phyloP scores from a whole-genome alignment of 2,329 filamentous ascomycete species.

The Xylariomycetidae sp. region DNA sequence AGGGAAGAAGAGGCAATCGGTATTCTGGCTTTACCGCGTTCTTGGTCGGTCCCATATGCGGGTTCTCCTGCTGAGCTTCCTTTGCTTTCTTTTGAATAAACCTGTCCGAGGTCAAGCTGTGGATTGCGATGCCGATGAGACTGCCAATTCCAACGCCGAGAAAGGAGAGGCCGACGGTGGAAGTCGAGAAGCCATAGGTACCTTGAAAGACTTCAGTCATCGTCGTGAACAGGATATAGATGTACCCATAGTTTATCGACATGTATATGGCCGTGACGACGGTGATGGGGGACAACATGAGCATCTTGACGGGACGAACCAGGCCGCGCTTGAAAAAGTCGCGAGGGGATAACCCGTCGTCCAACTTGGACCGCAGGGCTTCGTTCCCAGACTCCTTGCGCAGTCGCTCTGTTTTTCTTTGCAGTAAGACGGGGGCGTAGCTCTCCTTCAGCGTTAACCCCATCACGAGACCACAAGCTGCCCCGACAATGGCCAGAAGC shows the following conservation, averaged over 20 bases:
- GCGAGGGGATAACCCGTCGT: constrained; percentile 18
- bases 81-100: constrained; percentile 28
- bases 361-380: constrained; percentile 42
- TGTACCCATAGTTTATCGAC: constrained; percentile 23
- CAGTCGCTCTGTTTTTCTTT: constrained; percentile 28
- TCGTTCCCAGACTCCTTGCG: constrained; percentile 38
- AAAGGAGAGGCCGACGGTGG: constrained; percentile 29
- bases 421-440: constrained; percentile 30
- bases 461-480: constrained; percentile 19
- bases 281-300: constrained; percentile 28
- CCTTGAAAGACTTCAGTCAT: constrained; percentile 31
- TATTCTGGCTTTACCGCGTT: constrained; percentile 28
- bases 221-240: constrained; percentile 36
- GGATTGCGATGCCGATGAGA: constrained; percentile 18
- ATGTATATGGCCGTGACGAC: constrained; percentile 25
- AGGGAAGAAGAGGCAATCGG: constrained; percentile 22
- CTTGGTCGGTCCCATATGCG: too few species aligned
- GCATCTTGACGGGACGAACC: constrained; percentile 30
- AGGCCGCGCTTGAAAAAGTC: constrained; percentile 29
- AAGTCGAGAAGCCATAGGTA: constrained; percentile 29
- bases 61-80: constrained; percentile 3
- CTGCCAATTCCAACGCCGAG: constrained; percentile 32
- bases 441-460: constrained; percentile 30
- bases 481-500: constrained; percentile 21
- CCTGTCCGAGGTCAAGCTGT: constrained; percentile 22